These are phyloP conservation scores for Cytospora leucostoma DNA, from an alignment of 2,329 filamentous ascomycete genomes.

Conservation along the genomic window DNA sequence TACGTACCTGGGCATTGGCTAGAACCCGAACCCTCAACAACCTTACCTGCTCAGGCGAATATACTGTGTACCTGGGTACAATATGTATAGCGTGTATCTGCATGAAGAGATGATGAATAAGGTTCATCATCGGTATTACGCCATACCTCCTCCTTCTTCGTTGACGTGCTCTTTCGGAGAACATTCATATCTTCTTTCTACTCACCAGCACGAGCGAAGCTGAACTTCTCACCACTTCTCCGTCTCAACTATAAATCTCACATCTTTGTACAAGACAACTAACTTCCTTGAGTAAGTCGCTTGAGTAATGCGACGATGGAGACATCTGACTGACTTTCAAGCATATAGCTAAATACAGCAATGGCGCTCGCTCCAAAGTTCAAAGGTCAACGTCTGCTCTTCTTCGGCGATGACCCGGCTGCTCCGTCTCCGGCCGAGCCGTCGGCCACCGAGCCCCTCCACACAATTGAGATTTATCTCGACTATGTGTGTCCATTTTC, in stretches of 20 bases:
- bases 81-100: no score
- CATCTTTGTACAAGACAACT: not conserved
- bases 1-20: not conserved
- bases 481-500: slow-evolving; percentile 86
- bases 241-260: not conserved
- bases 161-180: not conserved
- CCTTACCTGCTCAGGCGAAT: no score
- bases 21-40: not conserved
- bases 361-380: slow-evolving; percentile 82
- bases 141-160: not conserved
- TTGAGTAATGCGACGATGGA: not conserved
- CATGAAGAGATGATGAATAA: no score
- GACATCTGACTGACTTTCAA: not conserved
- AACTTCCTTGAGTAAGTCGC: not conserved
- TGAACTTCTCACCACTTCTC: not conserved
- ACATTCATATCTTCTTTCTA: not conserved
- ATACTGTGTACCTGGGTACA: not conserved
- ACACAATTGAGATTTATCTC: slow-evolving; percentile 69
- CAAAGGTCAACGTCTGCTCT: slow-evolving; percentile 67
- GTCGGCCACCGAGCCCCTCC: slow-evolving; percentile 44
- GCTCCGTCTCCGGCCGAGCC: slow-evolving; percentile 39
- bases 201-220: not conserved
- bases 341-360: slow-evolving; percentile 4
- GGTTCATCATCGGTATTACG: not conserved
- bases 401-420: slow-evolving; percentile 41